Conservation (phyloP, 495 filamentous ascomycete genomes). For the Aspergillus heteromorphus region DNA sequence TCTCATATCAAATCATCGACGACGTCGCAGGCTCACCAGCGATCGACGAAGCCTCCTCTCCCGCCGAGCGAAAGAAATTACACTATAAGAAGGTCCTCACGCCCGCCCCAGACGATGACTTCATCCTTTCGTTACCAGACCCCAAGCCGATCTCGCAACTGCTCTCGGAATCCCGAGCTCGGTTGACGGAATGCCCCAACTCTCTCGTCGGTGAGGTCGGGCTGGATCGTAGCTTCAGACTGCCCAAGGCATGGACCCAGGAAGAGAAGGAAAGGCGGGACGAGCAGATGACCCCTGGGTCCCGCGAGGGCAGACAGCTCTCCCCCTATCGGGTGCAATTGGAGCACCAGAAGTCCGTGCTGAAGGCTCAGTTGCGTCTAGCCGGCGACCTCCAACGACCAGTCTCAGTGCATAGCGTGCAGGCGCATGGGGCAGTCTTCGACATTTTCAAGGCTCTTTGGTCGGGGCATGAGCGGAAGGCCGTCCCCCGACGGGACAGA, state of each 20-base stretch:
- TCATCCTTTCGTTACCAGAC: slow-evolving; percentile 62
- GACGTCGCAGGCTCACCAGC: slow-evolving; percentile 39
- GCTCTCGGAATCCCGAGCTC: slow-evolving; percentile 56
- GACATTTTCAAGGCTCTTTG: slow-evolving; percentile 71
- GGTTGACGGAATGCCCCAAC: slow-evolving; percentile 57
- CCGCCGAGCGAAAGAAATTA: slow-evolving; percentile 40
- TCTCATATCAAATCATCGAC: slow-evolving; percentile 80
- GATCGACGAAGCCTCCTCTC: background rate
- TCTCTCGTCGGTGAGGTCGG: slow-evolving; percentile 87
- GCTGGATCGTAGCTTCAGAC: slow-evolving; percentile 76
- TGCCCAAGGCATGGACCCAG: slow-evolving; percentile 60
- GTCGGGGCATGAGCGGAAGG: slow-evolving; percentile 72
- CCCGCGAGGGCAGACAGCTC: slow-evolving; percentile 70
- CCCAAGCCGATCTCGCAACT: slow-evolving; percentile 65
- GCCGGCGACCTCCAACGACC: slow-evolving; percentile 77
- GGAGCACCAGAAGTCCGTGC: slow-evolving; percentile 68
- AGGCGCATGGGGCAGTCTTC: slow-evolving; percentile 78
- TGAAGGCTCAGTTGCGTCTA: slow-evolving; percentile 77
- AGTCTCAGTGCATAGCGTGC: slow-evolving; percentile 86
- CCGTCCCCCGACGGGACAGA: slow-evolving; percentile 58
- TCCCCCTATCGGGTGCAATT: slow-evolving; percentile 71
- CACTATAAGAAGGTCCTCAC: slow-evolving; percentile 73
- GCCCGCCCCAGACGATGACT: slow-evolving; percentile 49
- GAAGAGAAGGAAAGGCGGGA: slow-evolving; percentile 50
- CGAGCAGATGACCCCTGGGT: slow-evolving; percentile 65